Base-by-base conservation (phyloP, 768 basidiomycete genomes). In the Filobasidium floriforme region DNA sequence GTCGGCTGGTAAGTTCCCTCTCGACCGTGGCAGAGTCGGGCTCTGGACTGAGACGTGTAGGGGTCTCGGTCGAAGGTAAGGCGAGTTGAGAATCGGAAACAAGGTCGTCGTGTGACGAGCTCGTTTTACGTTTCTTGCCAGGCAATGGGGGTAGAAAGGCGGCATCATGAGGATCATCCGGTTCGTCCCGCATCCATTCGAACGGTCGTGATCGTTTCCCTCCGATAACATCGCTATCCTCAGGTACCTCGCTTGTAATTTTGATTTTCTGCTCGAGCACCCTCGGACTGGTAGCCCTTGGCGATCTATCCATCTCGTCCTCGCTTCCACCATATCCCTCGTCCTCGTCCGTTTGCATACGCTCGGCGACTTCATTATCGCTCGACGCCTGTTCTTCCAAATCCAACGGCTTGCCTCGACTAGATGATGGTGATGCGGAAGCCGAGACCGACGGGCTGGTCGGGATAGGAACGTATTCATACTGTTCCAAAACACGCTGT, bases 91-190 rank as follows among this genome's bases (percentile, higher is more conserved):
- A 22, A 10, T 24, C 52, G 37, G 19, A 32, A 1, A 19, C 19
- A 14, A 41, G 11, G 12, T 60, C 64, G 44, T 49, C 59, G 19
- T 40, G 24, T 19, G 12, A 29, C 26, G n/a, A 41, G 29, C n/a
- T 57, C 41, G 10, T 46, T 18, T 49, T 44, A 18, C 7, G 59
- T 15, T 41, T 41, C 52, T 54, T 59, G 26, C 46, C 57, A 19
- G 64, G 64, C 1, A 65, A 44, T 7, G 59, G 59, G 12, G 64
- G 64, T 2, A 65, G 59, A 24, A 5, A 65, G 18, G 57, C 43
- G 11, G 40, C 64, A 29, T 60, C 57, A 26, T 59, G 59, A 6
- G 59, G 44, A 49, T 52, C 62, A 37, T 49, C 28, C 15, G 22
- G 41, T 22, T 60, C 44, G 14, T 26, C 26, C 7, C 10, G 41